These are phyloP conservation scores for Aschersonia sp. DNA, from an alignment of 2,329 filamentous ascomycete genomes.

Conservation along the genomic window DNA sequence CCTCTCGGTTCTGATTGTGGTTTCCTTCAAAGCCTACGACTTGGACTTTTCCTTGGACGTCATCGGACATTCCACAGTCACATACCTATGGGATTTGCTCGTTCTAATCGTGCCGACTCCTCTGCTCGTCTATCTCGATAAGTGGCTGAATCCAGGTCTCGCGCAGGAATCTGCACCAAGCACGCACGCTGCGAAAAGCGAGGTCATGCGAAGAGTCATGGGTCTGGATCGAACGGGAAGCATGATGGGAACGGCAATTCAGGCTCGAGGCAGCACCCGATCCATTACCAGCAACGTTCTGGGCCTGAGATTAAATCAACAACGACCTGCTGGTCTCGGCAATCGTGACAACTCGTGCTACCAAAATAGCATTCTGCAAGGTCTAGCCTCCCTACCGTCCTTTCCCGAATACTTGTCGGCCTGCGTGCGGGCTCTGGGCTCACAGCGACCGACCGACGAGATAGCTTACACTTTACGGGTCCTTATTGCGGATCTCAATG, in stretches of 20 bases:
- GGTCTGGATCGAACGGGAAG: slow-evolving; percentile 38
- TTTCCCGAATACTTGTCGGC: slow-evolving; percentile 51
- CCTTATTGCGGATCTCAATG: slow-evolving; percentile 56
- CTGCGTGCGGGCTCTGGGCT: slow-evolving; percentile 17
- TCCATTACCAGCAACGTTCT: slow-evolving; percentile 32
- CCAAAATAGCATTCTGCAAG: slow-evolving; percentile 89
- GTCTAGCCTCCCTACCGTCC: slow-evolving; percentile 59
- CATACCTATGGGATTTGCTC: slow-evolving; percentile 45
- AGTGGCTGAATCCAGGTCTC: slow-evolving; percentile 33
- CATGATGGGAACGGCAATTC: slow-evolving; percentile 41
- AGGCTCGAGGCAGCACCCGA: slow-evolving; percentile 41
- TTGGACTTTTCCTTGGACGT: slow-evolving; percentile 16
- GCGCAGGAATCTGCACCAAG: slow-evolving; percentile 22
- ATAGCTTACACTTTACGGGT: slow-evolving; percentile 39
- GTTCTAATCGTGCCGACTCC: slow-evolving; percentile 41
- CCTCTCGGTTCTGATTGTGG: slow-evolving; percentile 16
- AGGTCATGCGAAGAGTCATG: slow-evolving; percentile 47
- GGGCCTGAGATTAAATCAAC: slow-evolving; percentile 22
- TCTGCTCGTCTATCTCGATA: slow-evolving; percentile 41
- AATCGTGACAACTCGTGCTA: slow-evolving; percentile 96
- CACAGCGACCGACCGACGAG: slow-evolving; percentile 15
- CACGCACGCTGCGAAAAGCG: slow-evolving; percentile 45
- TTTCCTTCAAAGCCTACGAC: slow-evolving; percentile 19
- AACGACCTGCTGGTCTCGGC: slow-evolving; percentile 54
- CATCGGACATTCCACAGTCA: slow-evolving; percentile 13